Percentiles rank a stretch among this genome's conserved stretches.
Conservation (phyloP, 495 filamentous ascomycete species). For the Neurospora sp. region DNA sequence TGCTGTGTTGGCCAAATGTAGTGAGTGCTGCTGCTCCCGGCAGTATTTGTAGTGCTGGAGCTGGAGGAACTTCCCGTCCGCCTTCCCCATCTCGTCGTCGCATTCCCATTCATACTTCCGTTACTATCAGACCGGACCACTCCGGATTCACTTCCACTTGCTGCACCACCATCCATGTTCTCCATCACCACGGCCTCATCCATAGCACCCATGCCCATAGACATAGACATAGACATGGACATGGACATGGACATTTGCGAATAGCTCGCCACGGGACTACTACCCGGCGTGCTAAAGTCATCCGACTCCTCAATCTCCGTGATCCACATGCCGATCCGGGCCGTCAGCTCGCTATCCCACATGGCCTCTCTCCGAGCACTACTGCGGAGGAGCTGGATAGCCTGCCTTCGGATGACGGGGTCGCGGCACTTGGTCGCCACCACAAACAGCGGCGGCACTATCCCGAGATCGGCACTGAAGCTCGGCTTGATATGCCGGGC, state of each 20-base stretch:
- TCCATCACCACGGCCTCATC: not conserved
- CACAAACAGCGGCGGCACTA: slow-evolving; percentile 46
- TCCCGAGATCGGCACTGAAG: slow-evolving; percentile 44
- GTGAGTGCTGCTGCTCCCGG: not conserved
- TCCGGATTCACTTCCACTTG: not conserved
- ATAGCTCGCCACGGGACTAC: slow-evolving; percentile 20
- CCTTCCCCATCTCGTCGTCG: not conserved
- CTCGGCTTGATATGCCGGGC: slow-evolving; percentile 41
- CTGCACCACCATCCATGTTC: not conserved
- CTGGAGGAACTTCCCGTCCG: slow-evolving; percentile 9
- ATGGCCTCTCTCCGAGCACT: slow-evolving; percentile 51
- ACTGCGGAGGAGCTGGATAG: slow-evolving; percentile 43
- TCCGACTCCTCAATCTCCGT: slow-evolving; percentile 48
- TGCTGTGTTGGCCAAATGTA: slow-evolving; percentile 1
- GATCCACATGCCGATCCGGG: slow-evolving; percentile 44
- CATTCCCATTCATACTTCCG: not conserved
- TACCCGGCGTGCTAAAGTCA: slow-evolving; percentile 17
- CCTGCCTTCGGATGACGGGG: slow-evolving; percentile 40
- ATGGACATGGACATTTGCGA: slow-evolving; percentile 16
- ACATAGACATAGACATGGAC: slow-evolving; percentile 4
- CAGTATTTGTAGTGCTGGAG: not conserved
- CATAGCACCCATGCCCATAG: not conserved
- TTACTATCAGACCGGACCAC: not conserved
- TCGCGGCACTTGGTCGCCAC: slow-evolving; percentile 52
- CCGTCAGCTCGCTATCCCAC: slow-evolving; percentile 50